These are phyloP conservation scores for Fonsecaea pedrosoi DNA, from an alignment of 2,329 filamentous ascomycete genomes.

Conservation along the genomic window DNA sequence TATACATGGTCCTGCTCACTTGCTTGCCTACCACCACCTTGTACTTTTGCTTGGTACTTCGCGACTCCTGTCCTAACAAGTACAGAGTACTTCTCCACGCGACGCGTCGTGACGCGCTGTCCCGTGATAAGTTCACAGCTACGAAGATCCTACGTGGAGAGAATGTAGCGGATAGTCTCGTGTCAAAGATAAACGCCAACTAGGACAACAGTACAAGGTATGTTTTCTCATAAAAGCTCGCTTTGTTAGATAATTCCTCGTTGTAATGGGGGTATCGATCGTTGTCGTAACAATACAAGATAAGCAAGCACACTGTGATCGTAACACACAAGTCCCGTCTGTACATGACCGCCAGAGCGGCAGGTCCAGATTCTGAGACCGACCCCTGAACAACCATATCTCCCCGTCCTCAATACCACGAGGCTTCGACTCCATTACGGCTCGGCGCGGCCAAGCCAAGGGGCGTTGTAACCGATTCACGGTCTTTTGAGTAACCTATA, in stretches of 20 bases:
- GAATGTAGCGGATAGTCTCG: too few species aligned
- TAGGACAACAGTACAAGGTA: too few species aligned
- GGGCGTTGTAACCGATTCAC: not conserved
- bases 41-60: too few species aligned
- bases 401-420: not conserved
- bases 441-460: not conserved
- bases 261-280: conserved; percentile 2
- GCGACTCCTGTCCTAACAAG: too few species aligned
- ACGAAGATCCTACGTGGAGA: too few species aligned
- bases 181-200: too few species aligned
- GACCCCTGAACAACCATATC: not conserved
- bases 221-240: not conserved
- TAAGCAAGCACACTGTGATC: not conserved
- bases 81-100: too few species aligned
- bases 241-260: not conserved
- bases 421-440: conserved; percentile 1
- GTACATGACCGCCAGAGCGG: not conserved
- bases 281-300: not conserved
- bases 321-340: not conserved
- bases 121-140: too few species aligned
- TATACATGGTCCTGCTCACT: too few species aligned
- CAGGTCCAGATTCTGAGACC: not conserved
- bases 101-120: too few species aligned
- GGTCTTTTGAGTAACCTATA: not conserved
- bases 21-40: too few species aligned